Evolutionary conservation across 1,284 basidiomycete species (phyloP), one percentile per base, ranked within the genome.

Genomic region (Anthracocystis setariae): DNA sequence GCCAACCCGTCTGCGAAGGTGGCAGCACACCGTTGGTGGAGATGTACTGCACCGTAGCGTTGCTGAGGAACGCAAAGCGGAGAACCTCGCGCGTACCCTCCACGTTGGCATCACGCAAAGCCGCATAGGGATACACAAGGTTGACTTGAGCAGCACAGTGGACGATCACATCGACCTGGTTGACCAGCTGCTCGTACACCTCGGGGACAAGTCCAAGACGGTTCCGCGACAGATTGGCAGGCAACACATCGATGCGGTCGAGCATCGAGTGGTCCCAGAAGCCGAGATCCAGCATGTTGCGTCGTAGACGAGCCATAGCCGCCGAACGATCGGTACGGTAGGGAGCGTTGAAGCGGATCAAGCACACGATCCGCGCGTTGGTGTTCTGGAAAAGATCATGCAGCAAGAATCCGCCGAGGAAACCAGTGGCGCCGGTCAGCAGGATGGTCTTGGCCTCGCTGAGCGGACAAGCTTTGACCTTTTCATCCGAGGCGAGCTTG

Each of bases 11-110:
- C 49, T 73, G 47, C 15, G 78, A 76, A 32, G 80, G 80, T 2
- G 74, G 77, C 29, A 83, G 62, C 13, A 80, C 82, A 51, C 82
- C 82, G 66, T 83, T 83, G 47, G 80, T 83, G n/a, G 82, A 83
- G 29, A 83, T 70, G 57, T 82, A 76, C 62, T 83, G 78, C 24
- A 82, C 53, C 3, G 82, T 81, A 8, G 82, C 81, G 47, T 76
- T 75, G 58, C 81, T 72, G 40, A 78, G 55, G 49, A 74, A 75
- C 18, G 82, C 82, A 8, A 83, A 74, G 23, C 82, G 81, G 12
- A 83, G 70, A n/a, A 83, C 73, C 58, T 83, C 82, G 47, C 79
- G 73, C n/a, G 82, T 83, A 10, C 82, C 82, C 15, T 77, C 74
- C 17, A 82, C 78, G 63, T 83, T 83, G 55, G 82, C 59, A 37